phyloP scores from a whole-genome alignment of 2,329 filamentous ascomycete genomes.

The Aspergillus sp. region DNA sequence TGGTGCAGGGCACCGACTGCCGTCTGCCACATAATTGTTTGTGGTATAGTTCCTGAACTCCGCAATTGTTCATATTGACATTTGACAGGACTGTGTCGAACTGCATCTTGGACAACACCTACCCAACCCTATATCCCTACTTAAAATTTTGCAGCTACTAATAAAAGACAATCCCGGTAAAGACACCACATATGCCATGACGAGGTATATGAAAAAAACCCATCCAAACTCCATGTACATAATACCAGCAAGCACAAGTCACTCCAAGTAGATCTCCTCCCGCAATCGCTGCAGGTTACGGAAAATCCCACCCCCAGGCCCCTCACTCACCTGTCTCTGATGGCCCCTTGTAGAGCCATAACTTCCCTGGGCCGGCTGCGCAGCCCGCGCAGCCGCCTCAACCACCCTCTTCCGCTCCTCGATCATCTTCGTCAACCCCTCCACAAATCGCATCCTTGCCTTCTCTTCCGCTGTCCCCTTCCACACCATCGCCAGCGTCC shows the following conservation, averaged over 20 bases:
- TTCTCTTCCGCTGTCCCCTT: conserved; percentile 95
- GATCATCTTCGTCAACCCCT: conserved; percentile 75
- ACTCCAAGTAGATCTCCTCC: conserved; percentile 56
- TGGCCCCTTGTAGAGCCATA: conserved; percentile 14
- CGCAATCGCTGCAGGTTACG: conserved; percentile 54
- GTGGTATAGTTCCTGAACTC: too few species aligned
- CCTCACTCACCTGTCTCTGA: conserved; percentile 32
- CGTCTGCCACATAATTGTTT: too few species aligned
- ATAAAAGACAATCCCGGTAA: neutral
- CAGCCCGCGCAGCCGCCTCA: conserved; percentile 39
- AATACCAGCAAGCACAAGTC: conserved; percentile 6
- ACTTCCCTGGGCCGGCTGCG: conserved; percentile 4
- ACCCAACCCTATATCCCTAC: neutral
- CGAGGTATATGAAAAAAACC: too few species aligned
- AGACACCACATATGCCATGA: neutral
- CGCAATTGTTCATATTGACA: neutral
- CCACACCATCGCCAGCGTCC: conserved; percentile 78
- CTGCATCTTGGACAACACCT: neutral
- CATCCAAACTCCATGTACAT: too few species aligned
- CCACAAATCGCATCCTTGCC: conserved; percentile 76
- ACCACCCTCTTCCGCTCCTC: conserved; percentile 65
- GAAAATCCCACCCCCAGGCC: conserved; percentile 52
- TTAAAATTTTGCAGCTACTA: neutral
- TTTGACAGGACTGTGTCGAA: too few species aligned
- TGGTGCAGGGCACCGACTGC: too few species aligned